Percentiles rank a stretch among this genome's conserved stretches.
Conservation (phyloP, 768 basidiomycete genomes). For the Guyanaporus albipodus region DNA sequence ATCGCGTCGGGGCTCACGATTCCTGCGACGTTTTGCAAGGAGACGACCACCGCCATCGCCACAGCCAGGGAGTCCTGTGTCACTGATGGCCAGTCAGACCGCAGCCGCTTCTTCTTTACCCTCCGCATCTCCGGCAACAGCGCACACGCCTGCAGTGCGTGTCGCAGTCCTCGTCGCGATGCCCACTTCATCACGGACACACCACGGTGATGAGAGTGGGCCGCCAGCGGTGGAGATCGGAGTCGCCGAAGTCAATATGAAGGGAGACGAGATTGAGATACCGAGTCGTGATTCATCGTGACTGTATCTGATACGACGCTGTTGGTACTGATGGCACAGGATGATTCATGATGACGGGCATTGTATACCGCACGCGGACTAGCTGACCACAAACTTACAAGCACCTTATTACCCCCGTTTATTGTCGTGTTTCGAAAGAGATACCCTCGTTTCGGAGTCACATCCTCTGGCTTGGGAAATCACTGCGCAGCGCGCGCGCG, state of each 20-base stretch:
- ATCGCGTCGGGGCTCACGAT: slow-evolving; percentile 10
- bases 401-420: slow-evolving; percentile 5
- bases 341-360: not conserved
- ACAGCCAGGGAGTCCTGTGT: slow-evolving; percentile 5
- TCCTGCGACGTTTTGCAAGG: slow-evolving; percentile 17
- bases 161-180: slow-evolving; percentile 45
- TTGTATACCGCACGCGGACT: slow-evolving; percentile 5
- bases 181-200: slow-evolving; percentile 26
- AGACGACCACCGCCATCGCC: slow-evolving; percentile 13
- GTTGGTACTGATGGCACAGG: slow-evolving; percentile 5
- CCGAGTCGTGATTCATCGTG: slow-evolving; percentile 8
- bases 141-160: slow-evolving; percentile 26
- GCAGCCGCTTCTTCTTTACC: not conserved
- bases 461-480: not conserved
- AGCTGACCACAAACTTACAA: not conserved
- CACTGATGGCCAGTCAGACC: slow-evolving; percentile 1
- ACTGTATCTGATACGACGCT: not conserved
- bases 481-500: not conserved
- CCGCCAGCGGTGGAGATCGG: slow-evolving; percentile 36
- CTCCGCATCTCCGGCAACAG: slow-evolving; percentile 8
- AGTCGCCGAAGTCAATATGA: slow-evolving; percentile 17
- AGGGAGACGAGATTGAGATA: slow-evolving; percentile 1
- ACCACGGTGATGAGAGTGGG: slow-evolving; percentile 17
- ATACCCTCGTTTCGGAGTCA: not conserved
- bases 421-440: not conserved